Base-by-base conservation (phyloP, 2,329 filamentous ascomycete genomes). In the Elsinoe perseae region DNA sequence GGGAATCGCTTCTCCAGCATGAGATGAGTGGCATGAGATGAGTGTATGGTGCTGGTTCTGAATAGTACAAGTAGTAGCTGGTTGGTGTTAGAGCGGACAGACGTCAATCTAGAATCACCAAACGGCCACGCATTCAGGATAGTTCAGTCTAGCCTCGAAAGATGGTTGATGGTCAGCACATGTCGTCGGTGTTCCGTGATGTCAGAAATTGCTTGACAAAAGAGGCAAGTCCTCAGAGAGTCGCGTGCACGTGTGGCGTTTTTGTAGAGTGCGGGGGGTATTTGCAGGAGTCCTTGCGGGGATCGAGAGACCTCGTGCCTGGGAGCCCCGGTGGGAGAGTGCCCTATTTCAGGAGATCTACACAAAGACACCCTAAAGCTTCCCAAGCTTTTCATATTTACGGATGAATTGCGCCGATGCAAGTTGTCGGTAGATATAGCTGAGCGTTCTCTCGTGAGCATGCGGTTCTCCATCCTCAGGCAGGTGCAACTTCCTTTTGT, bases 151-250 rank as follows among this genome's bases (percentile, higher is more conserved):
- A 36, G 32, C 32, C 32, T 14, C 10, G 12, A 14, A 5, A 36
- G 32, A 14, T 14, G 3, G 32, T 36, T 36, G 32, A 36, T 14
- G 12, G 12, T 4, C 32, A 36, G 32, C 5, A 36, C 10, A 12
- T 36, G 32, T 36, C 32, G 32, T 36, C 32, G 3, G n/a, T 12
- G 4, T 36, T 3, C 32, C 32, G 32, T 44, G 40, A 44, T 21
- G 40, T 44, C 40, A 44, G 21, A 44, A 44, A 44, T 44, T 50
- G 14, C 28, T 16, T 18, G 44, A 30, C 44, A 9, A 30, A 50
- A 50, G 16, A 50, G 44, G 44, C 44, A 50, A 50, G 44, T 50
- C 44, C 44, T 27, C 44, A 30, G 44, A 50, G n/a, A 32, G 23
- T 50, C 44, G 27, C 44, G 25, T 50, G 44, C 20, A 30, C 44